These are phyloP conservation scores for Saccharomycopsis fermentans DNA, from an alignment of 805 yeast species.

Conservation along the genomic window DNA sequence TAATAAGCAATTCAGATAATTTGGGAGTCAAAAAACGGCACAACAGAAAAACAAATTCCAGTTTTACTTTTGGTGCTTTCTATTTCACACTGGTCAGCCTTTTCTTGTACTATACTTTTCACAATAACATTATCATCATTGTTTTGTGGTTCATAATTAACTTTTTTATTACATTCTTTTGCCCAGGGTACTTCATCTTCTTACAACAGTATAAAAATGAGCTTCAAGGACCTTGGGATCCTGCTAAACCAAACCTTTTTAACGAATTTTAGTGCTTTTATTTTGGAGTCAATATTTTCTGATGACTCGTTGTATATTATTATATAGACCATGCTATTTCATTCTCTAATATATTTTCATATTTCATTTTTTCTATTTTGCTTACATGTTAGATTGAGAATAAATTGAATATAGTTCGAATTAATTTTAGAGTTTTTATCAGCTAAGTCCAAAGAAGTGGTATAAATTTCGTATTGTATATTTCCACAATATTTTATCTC, in stretches of 20 bases:
- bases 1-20: not conserved
- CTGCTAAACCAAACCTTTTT: conserved; percentile 49
- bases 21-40: not conserved
- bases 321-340: not conserved
- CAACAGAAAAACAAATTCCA: conserved; percentile 23
- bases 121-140: conserved; percentile 27
- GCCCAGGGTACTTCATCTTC: conserved; percentile 62
- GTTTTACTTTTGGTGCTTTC: conserved; percentile 15
- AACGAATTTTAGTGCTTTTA: not conserved
- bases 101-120: conserved; percentile 22
- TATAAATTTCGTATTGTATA: too few relatives aligned
- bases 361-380: not conserved
- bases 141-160: conserved; percentile 43
- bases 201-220: conserved; percentile 77
- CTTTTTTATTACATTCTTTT: conserved; percentile 37
- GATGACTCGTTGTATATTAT: not conserved
- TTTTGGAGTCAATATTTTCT: not conserved
- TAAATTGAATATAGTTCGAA: too few relatives aligned
- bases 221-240: conserved; percentile 89
- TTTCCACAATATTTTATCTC: too few relatives aligned
- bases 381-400: too few relatives aligned
- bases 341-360: not conserved
- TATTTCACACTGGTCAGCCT: conserved; percentile 18
- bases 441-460: too few relatives aligned
- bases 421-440: too few relatives aligned